Base-by-base conservation (phyloP, 2,329 filamentous ascomycete species). In the Alternaria hordeiaustralica region DNA sequence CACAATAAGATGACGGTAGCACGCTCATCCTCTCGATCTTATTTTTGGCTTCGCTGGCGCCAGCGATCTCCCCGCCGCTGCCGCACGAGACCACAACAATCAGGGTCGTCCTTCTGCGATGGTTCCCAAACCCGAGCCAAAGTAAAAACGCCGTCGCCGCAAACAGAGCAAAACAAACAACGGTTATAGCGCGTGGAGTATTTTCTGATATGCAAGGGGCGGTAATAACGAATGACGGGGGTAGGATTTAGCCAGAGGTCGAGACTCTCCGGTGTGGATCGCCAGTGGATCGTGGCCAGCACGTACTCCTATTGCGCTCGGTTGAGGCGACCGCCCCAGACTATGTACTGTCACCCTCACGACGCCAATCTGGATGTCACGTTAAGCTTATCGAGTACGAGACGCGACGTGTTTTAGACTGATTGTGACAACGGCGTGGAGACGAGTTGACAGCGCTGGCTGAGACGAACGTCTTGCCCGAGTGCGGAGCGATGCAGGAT, bases 401-500 rank as follows among this genome's bases (percentile, higher is more conserved):
- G 55, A 61, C 63, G 45, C 45, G 30, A 28, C 23, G 28, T 30
- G 63, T 65, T 55, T 63, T 21, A 15, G 26, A 33, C 28, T 36
- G 28, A 13, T 25, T 33, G 56, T 49, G 26, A 60, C 49, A 43
- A 47, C 21, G 50, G 51, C 45, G 57, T 36, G 47, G 49, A 58
- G 55, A 43, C n/a, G 28, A 45, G 41, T 33, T 36, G 51, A 54
- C 60, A 50, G 54, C 26, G 57, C 41, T 46, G 61, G 58, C 53
- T 64, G 61, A 64, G 58, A 67, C 61, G 63, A 65, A 60, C 60
- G 44, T 59, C 51, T 49, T 44, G 60, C 55, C 60, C 57, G 45
- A 41, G 25, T 46, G 60, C 54, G 56, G 63, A 63, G 51, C 60
- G 46, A 57, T 53, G 46, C 13, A 60, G 60, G 41, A 49, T 55